These are phyloP conservation scores for Colletotrichum lindemuthianum DNA, from an alignment of 2,329 filamentous ascomycete genomes.

Conservation along the genomic window DNA sequence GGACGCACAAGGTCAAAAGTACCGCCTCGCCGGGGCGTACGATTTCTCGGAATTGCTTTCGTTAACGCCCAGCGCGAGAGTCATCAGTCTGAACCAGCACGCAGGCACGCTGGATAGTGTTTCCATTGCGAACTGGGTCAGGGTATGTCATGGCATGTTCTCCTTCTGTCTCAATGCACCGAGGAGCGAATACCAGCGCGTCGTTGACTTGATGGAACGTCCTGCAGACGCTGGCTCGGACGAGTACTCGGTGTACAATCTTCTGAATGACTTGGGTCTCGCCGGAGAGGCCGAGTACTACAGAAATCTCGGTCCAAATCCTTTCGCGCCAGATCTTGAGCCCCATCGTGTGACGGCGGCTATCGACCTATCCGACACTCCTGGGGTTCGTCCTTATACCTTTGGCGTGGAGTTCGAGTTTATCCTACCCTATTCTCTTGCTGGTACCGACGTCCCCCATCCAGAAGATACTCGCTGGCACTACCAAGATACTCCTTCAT, in stretches of 20 bases:
- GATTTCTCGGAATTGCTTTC: slow-evolving; percentile 11
- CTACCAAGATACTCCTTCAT: neutral
- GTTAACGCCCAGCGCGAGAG: neutral
- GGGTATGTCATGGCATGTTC: slow-evolving; percentile 19
- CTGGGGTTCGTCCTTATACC: slow-evolving; percentile 10
- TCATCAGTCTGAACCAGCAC: slow-evolving; percentile 20
- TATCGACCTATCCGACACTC: slow-evolving; percentile 11
- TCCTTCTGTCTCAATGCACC: slow-evolving; percentile 4
- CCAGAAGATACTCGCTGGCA: slow-evolving; percentile 18
- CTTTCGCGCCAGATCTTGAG: slow-evolving; percentile 12
- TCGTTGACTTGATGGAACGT: neutral
- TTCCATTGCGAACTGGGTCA: slow-evolving; percentile 17
- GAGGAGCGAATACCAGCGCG: neutral
- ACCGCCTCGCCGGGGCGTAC: slow-evolving; percentile 4
- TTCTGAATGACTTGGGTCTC: slow-evolving; percentile 11
- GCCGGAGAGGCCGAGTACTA: slow-evolving; percentile 11
- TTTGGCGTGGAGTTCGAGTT: slow-evolving; percentile 34
- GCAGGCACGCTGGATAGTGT: slow-evolving; percentile 17
- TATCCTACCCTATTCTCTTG: slow-evolving; percentile 7
- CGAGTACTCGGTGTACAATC: neutral
- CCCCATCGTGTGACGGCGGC: neutral
- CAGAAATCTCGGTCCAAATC: neutral
- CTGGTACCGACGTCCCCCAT: neutral
- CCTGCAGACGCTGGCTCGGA: no score
- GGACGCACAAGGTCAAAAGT: neutral